Percentiles rank a stretch among this genome's conserved stretches.
Evolutionary conservation across 2,329 filamentous ascomycete genomes (phyloP).

Genomic region (Cryphonectria nitschkei): DNA sequence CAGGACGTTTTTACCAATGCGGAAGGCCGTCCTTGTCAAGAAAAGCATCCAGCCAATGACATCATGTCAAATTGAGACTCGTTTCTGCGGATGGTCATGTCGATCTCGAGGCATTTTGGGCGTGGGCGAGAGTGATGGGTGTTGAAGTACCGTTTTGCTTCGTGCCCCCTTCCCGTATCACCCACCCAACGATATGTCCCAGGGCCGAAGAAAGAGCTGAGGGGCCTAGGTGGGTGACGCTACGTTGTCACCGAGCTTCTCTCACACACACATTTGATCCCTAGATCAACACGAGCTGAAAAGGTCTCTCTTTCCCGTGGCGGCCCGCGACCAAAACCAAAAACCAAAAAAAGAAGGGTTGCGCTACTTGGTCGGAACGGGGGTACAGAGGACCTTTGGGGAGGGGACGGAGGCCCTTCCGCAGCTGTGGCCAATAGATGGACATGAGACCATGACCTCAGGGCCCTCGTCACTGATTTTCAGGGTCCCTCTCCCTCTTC

Average conservation of each 20-base stretch:
- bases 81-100: slow-evolving; percentile 21
- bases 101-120: slow-evolving; percentile 26
- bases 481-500: slow-evolving; percentile 33
- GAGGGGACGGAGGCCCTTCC: neutral
- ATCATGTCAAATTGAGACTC: slow-evolving; percentile 31
- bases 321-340: too few species aligned
- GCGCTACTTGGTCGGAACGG: neutral
- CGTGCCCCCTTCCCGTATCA: neutral
- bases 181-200: neutral
- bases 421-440: slow-evolving; percentile 24
- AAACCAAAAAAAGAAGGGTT: neutral
- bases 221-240: neutral
- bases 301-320: neutral
- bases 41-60: slow-evolving; percentile 32
- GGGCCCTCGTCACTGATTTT: slow-evolving; percentile 31
- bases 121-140: neutral
- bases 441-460: slow-evolving; percentile 30
- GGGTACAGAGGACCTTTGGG: neutral
- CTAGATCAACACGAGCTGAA: neutral
- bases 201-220: neutral
- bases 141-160: slow-evolving; percentile 1
- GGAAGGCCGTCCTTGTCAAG: slow-evolving; percentile 13
- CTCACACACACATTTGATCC: neutral
- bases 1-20: slow-evolving; percentile 8
- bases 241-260: neutral